Base-by-base conservation (phyloP, 257 asterid species). In the Thymus mandschuricus region DNA sequence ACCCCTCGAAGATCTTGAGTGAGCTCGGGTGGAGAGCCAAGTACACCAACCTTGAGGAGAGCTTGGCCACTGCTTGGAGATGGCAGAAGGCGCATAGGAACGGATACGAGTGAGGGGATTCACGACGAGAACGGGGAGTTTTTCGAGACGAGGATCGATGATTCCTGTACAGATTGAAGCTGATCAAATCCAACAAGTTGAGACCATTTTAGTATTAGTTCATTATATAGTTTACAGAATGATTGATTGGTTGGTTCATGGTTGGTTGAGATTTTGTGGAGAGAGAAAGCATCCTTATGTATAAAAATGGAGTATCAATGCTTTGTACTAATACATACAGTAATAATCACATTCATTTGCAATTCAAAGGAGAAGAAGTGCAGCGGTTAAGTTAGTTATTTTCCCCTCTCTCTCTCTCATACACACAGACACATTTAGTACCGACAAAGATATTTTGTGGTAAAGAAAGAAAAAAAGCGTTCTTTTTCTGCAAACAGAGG, bases 41-140 rank as follows among this genome's bases (percentile, higher is more conserved):
- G 51, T 90, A 88, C 70, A 88, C 90, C 0, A 76, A 86, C 67
- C 95, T 92, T 48, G 82, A 87, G 74, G 84, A 88, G 63, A 92
- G 98, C 63, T 79, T 92, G 80, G 76, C 86, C 10, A 71, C 84
- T 8, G 98, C 98, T 1, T 92, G 98, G 98, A 88, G 85, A 81
- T 92, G 98, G 98, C 98, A 92, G 65, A 92, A 90, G 86, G 84
- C 83, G n/a, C 95, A 92, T 49, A 83, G 78, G 76, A 87, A 81
- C 69, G 98, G 98, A 38, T 92, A 90, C 62, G 43, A 78, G 48
- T 65, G 74, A 35, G 46, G 15, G 48, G 10, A 28, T 56, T 56
- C 30, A 21, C 31, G 43, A 31, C 1, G 8, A 11, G n/a, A n/a
- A n/a, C n/a, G n/a, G n/a, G n/a, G n/a, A n/a, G 30, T 51, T 31